Conservation (phyloP, 352 stramenopile genomes). For the Elongisporangium undulatum region DNA sequence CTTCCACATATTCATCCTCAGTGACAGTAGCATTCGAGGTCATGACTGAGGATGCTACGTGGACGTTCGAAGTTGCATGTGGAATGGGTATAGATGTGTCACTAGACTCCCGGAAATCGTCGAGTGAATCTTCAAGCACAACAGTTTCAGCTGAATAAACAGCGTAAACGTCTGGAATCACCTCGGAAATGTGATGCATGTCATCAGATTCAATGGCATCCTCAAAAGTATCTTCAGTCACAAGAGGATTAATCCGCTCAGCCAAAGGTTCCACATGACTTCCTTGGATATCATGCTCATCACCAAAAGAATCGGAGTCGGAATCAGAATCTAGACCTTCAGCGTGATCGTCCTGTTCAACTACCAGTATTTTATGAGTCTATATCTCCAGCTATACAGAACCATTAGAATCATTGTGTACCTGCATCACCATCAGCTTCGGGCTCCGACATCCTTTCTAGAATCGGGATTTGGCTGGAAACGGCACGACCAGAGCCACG, state of each 20-base stretch:
- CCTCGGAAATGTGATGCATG: not conserved
- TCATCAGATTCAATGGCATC: not conserved
- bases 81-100: no score
- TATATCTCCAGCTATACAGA: not conserved
- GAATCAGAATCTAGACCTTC: slow-evolving; percentile 10
- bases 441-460: not conserved
- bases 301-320: slow-evolving; percentile 1
- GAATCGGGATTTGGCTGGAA: not conserved
- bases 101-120: no score
- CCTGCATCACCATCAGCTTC: not conserved
- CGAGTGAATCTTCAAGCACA: no score
- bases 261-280: no score
- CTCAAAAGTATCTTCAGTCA: not conserved
- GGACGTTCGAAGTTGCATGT: no score
- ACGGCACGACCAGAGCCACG: not conserved
- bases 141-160: no score
- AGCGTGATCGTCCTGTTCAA: not conserved
- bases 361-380: no score
- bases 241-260: not conserved
- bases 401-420: not conserved
- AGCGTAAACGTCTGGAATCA: not conserved
- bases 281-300: not conserved
- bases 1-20: not conserved
- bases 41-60: not conserved
- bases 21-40: not conserved